phyloP scores from a whole-genome alignment of 23 red algal genomes.

The Chondrus crispus region DNA sequence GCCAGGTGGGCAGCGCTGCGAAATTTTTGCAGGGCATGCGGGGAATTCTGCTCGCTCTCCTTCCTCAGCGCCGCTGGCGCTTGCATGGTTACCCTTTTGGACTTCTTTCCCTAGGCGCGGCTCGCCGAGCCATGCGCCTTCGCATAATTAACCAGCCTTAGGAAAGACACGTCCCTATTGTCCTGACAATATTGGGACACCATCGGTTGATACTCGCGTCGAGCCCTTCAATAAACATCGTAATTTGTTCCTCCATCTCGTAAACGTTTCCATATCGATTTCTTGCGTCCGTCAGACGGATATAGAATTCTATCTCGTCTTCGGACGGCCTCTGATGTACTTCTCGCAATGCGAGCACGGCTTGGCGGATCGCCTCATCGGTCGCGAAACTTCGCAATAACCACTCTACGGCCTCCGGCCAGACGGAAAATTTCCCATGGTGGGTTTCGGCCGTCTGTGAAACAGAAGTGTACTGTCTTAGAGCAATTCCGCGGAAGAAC shows the following conservation, averaged over 20 bases:
- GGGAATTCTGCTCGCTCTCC: too few species aligned
- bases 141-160: too few species aligned
- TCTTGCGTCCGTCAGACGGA: neutral
- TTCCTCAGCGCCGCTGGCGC: too few species aligned
- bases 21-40: too few species aligned
- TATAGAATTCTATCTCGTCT: neutral
- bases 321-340: neutral
- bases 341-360: neutral
- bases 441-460: neutral
- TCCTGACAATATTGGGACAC: too few species aligned
- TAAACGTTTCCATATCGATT: neutral
- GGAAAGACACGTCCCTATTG: too few species aligned
- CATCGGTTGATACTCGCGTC: too few species aligned
- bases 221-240: neutral
- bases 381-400: neutral
- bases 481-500: neutral
- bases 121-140: too few species aligned
- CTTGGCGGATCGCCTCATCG: neutral
- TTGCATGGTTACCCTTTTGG: too few species aligned
- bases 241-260: neutral
- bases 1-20: too few species aligned
- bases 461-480: neutral
- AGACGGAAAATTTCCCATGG: neutral
- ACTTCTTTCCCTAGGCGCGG: too few species aligned
- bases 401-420: neutral